Percentiles rank a stretch among this genome's conserved stretches.
Evolutionary conservation across 2,329 filamentous ascomycete genomes (phyloP).

Genomic region (Colletotrichum truncatum): DNA sequence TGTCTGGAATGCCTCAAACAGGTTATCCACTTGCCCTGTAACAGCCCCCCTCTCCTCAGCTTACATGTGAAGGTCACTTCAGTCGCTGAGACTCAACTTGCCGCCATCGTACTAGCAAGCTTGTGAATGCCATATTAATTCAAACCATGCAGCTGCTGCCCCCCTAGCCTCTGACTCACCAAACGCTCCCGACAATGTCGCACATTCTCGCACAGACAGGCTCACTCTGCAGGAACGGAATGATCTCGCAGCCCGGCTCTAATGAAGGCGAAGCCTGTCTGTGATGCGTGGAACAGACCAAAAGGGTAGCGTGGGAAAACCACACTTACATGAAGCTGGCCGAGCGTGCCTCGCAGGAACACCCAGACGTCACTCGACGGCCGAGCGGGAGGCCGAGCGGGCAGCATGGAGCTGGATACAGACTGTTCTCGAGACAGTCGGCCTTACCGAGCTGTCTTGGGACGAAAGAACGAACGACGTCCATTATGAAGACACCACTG

Average conservation of each 20-base stretch:
- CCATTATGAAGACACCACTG: neutral
- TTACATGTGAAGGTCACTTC: too few species aligned
- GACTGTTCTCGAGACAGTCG: neutral
- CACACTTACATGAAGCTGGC: neutral
- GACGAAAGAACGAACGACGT: slow-evolving; percentile 3
- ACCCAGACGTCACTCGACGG: neutral
- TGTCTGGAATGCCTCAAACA: too few species aligned
- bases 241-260: neutral
- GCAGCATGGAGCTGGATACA: neutral
- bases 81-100: too few species aligned
- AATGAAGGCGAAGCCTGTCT: neutral
- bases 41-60: too few species aligned
- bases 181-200: neutral
- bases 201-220: neutral
- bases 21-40: too few species aligned
- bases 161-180: neutral
- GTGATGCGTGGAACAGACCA: neutral
- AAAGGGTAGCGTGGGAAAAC: neutral
- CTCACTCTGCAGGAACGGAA: neutral
- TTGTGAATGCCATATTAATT: too few species aligned
- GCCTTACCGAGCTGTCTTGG: neutral
- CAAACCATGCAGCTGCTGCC: neutral
- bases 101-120: too few species aligned
- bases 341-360: neutral
- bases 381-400: neutral